Percentiles rank a stretch among this genome's conserved stretches.
These are phyloP conservation scores for Paecilomyces sp. DNA, from an alignment of 2,329 filamentous ascomycete genomes.

Conservation along the genomic window DNA sequence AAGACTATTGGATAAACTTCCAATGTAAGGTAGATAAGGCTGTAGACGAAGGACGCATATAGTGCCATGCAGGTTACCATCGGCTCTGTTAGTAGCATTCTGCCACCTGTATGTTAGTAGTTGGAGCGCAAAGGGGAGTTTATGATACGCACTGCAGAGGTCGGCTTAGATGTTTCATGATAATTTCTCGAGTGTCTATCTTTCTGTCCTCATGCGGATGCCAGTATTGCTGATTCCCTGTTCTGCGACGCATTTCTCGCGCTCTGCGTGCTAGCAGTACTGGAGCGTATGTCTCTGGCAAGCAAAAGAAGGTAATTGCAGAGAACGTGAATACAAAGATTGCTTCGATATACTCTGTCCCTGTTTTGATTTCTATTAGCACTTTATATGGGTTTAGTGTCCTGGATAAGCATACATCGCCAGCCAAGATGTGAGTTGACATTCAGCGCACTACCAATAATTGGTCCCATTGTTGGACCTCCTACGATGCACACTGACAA, in stretches of 20 bases:
- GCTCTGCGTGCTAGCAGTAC: not conserved
- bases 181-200: not conserved
- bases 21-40: constrained; percentile 37
- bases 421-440: constrained; percentile 31
- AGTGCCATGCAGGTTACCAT: constrained; percentile 26
- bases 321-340: constrained; percentile 2
- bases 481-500: constrained; percentile 35
- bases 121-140: not conserved
- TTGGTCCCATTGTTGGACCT: constrained; percentile 35
- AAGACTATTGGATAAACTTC: constrained; percentile 40
- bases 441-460: constrained; percentile 34
- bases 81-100: not conserved
- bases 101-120: not conserved
- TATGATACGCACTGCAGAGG: not conserved
- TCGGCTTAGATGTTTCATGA: not conserved
- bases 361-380: not conserved
- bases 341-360: constrained; percentile 38
- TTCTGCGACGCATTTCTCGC: not conserved
- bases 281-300: not conserved
- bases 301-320: not conserved
- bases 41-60: constrained; percentile 38
- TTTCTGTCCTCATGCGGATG: constrained; percentile 3
- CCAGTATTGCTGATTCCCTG: constrained; percentile 1
- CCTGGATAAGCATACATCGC: constrained; percentile 22
- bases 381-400: not conserved